A percentile compares a stretch with the other conserved stretches of the same genome.
phyloP scores from a whole-genome alignment of 108 stramenopile species.

The Fistulifera solaris region DNA sequence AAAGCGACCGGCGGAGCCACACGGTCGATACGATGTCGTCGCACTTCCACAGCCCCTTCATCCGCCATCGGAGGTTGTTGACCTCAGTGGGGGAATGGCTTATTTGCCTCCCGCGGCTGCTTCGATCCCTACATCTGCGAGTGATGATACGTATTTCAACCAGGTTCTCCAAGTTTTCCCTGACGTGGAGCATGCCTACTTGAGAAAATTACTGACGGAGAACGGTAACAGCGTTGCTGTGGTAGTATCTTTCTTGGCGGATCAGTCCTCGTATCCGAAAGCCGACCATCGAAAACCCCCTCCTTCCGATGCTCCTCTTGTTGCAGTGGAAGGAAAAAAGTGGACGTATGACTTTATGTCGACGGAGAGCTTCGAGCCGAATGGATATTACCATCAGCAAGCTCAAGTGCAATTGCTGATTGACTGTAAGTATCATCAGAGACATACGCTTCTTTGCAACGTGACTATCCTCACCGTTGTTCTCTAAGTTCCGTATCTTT shows the following conservation, averaged over 20 bases:
- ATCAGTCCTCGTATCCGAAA: slow-evolving; percentile 17
- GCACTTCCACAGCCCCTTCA: too few relatives aligned
- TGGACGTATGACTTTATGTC: slow-evolving; percentile 28
- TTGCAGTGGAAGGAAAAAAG: neutral
- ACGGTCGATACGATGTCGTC: too few relatives aligned
- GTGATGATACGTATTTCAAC: too few relatives aligned
- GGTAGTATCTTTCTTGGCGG: slow-evolving; percentile 18
- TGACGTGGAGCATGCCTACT: slow-evolving; percentile 17
- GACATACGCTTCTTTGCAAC: too few relatives aligned
- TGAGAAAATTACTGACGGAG: slow-evolving; percentile 12
- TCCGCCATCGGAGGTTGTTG: too few relatives aligned
- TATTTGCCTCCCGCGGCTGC: too few relatives aligned
- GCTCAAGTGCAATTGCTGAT: slow-evolving; percentile 6
- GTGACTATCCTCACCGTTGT: too few relatives aligned
- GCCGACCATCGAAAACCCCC: neutral
- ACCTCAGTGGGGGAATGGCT: too few relatives aligned
- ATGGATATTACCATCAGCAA: slow-evolving; percentile 10
- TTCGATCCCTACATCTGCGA: too few relatives aligned
- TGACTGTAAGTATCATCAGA: slow-evolving; percentile 10
- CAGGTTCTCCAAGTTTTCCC: slow-evolving; percentile 33
- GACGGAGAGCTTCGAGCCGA: slow-evolving; percentile 19
- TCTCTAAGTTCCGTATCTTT: too few relatives aligned
- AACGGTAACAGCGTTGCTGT: slow-evolving; percentile 14
- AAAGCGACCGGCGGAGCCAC: too few relatives aligned
- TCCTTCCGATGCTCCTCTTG: neutral